Evolutionary conservation across 805 yeast genomes (phyloP), one percentile per base, ranked within the genome.

Genomic region (Debaryomyces castellii): DNA sequence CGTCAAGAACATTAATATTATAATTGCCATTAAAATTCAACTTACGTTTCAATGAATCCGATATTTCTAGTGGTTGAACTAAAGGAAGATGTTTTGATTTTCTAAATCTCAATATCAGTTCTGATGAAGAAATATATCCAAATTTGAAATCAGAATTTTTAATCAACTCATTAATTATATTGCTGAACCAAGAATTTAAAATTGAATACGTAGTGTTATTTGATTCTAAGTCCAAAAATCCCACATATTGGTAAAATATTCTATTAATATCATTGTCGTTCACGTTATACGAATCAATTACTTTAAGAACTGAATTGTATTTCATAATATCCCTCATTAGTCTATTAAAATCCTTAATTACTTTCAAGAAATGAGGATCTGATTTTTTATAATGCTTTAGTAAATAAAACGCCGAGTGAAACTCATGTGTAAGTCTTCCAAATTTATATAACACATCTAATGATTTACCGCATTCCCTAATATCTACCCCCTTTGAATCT

Each of bases 401-500:
- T 12, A 44, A n/a, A 25, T 21, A 18, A 5, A 36, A 17, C 4
- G 40, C 30, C 5, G 41, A 22, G 25, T 47, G 37, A 21, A 47
- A 47, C 20, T 47, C 50, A 23, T 43, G 44, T 3, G 46, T 14
- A 11, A 43, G 30, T 22, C 25, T 47, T 11, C 50, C 50, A 33
- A 41, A 46, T 10, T 39, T 28, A 20, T 28, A 35, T 18, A 46
- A 21, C n/a, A 39, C 46, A 24, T 34, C 22, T 21, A 46, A 21
- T 25, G 38, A 37, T 2, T 6, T 27, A 3, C n/a, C 27, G n/a
- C 18, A 27, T 12, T 12, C n/a, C 3, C n/a, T 22, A 10, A 14
- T 2, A n/a, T 22, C 30, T 3, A 35, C 2, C 5, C 14, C 14
- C 7, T 21, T 21, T 12, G n/a, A 21, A 35, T 35, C 24, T n/a